Percentiles rank a stretch among this genome's conserved stretches.
Conservation (phyloP, 148 eudicot species). For the Chenopodium quinoa region DNA sequence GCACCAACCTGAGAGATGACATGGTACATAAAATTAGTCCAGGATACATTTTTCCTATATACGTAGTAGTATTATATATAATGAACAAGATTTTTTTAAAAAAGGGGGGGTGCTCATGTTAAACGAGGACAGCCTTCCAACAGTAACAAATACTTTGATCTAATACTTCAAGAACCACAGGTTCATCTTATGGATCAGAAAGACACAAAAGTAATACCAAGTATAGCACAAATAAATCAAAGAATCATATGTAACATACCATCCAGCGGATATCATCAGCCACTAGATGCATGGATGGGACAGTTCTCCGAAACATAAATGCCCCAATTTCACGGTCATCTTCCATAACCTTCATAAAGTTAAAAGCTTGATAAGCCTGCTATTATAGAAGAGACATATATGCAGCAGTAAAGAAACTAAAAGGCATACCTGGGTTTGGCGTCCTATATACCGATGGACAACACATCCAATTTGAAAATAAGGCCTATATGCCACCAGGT, state of each 20-base stretch:
- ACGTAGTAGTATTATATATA: too few relatives aligned
- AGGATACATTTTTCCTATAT: background rate
- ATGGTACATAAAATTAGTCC: background rate
- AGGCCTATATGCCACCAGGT: constrained; percentile 79
- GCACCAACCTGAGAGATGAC: constrained; percentile 65
- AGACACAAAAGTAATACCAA: background rate
- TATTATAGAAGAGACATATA: background rate
- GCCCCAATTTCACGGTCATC: constrained; percentile 98
- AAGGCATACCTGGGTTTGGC: constrained; percentile 82
- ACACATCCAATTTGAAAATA: constrained; percentile 94
- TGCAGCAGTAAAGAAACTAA: constrained; percentile 3
- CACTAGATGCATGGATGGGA: constrained; percentile 84
- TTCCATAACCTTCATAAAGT: constrained; percentile 85
- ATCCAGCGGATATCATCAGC: constrained; percentile 89
- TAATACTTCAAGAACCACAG: background rate
- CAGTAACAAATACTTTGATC: background rate
- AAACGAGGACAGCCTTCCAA: background rate
- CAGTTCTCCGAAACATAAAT: constrained; percentile 95
- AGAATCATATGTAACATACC: constrained; percentile 46
- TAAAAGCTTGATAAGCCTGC: constrained; percentile 7
- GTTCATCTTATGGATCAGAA: background rate
- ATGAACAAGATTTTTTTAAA: background rate
- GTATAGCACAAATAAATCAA: background rate
- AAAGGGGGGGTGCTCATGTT: background rate
- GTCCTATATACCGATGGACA: constrained; percentile 91